Evolutionary conservation across 2,329 filamentous ascomycete genomes (phyloP).

Genomic region (Sarocladium strictum): DNA sequence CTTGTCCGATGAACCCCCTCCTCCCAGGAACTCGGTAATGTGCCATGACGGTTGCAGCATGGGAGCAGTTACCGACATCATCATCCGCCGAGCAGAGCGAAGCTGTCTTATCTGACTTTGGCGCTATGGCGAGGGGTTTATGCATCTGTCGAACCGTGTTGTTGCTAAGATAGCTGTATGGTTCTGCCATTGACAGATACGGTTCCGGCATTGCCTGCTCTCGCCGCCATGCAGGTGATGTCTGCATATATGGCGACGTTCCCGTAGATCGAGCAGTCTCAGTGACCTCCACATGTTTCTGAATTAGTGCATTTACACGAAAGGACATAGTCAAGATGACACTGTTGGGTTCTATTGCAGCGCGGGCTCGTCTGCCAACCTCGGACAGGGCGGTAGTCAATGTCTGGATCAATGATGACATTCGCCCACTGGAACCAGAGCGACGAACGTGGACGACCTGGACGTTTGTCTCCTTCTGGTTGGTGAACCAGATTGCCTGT

Average conservation of each 20-base stretch:
- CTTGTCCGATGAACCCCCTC: too few relatives aligned
- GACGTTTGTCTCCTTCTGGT: constrained; percentile 22
- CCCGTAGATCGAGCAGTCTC: too few relatives aligned
- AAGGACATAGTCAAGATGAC: not conserved
- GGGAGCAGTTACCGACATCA: not conserved
- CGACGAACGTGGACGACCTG: constrained; percentile 36
- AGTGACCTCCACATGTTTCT: not conserved
- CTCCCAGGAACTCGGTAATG: not conserved
- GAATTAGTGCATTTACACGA: not conserved
- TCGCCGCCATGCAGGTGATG: too few relatives aligned
- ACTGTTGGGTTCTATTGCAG: not conserved
- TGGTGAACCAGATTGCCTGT: constrained; percentile 3
- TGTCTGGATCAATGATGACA: constrained; percentile 38
- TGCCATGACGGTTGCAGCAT: not conserved
- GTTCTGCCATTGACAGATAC: too few relatives aligned
- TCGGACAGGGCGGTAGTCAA: not conserved
- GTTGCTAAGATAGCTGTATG: not conserved
- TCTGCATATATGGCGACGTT: too few relatives aligned
- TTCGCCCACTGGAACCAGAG: constrained; percentile 38
- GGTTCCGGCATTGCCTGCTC: too few relatives aligned
- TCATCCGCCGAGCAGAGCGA: not conserved
- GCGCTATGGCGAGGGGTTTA: not conserved
- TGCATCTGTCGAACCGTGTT: not conserved
- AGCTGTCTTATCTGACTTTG: not conserved
- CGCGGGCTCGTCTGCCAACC: constrained; percentile 12